Evolutionary conservation across 2,329 filamentous ascomycete genomes (phyloP).

Genomic region (Ceratocystis colombiana): DNA sequence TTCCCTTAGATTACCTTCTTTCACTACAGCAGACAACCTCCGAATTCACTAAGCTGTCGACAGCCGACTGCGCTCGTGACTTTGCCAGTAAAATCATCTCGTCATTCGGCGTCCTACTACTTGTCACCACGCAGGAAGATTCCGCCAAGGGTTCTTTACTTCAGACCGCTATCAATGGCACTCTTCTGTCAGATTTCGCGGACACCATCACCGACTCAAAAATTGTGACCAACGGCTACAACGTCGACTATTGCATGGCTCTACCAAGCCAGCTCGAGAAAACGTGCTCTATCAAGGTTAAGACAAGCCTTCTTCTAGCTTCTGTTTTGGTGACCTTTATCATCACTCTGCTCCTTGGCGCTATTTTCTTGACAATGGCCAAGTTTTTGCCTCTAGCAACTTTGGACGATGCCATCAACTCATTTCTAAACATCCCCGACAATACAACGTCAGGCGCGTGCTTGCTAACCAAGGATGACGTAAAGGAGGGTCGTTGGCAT

Average conservation of each 20-base stretch:
- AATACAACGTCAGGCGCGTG: constrained; percentile 37
- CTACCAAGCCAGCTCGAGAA: constrained; percentile 26
- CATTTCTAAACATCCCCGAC: constrained; percentile 41
- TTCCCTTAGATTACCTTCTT: constrained; percentile 28
- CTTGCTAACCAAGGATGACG: constrained; percentile 40
- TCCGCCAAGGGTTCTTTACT: constrained; percentile 30
- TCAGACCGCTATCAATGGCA: constrained; percentile 31
- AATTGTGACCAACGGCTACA: constrained; percentile 12
- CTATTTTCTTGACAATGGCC: constrained; percentile 35
- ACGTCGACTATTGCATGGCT: constrained; percentile 32
- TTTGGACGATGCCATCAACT: constrained; percentile 43
- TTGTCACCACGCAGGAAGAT: constrained; percentile 30
- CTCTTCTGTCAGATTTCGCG: constrained; percentile 26
- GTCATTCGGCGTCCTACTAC: constrained; percentile 32
- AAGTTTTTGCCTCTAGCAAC: constrained; percentile 40
- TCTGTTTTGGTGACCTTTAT: constrained; percentile 37
- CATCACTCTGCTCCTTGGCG: constrained; percentile 30
- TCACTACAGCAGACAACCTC: constrained; percentile 31
- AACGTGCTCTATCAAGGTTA: constrained; percentile 38
- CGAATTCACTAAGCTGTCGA: constrained; percentile 30
- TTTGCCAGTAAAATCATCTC: constrained; percentile 32
- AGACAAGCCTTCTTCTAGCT: constrained; percentile 37
- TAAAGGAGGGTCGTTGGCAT: constrained; percentile 38
- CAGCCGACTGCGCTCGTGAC: constrained; percentile 31
- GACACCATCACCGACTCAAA: constrained; percentile 14